Evolutionary conservation across 306 rosid species (phyloP), one percentile per base, ranked within the genome.

Genomic region (Medicago lupulina): DNA sequence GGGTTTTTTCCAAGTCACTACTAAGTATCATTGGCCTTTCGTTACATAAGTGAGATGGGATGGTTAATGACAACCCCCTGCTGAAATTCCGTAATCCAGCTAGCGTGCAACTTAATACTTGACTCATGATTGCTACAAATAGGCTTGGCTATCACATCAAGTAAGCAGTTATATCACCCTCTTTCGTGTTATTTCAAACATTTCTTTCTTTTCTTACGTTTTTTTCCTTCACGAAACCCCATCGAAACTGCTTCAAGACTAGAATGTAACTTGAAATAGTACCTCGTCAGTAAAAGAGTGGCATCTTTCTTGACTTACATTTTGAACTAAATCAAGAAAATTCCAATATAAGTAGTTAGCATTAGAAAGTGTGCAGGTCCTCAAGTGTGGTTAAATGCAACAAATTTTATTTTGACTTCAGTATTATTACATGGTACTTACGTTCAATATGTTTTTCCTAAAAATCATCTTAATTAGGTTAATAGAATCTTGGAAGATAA

Each of bases 1-100:
- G n/a, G n/a, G n/a, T n/a, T 58, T 68, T 67, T 76, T 41, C 23
- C 60, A 39, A n/a, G n/a, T n/a, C n/a, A 39, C 43, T 39, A 9
- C 7, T 7, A 39, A 39, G 43, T 39, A 39, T 51, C 57, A 53
- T 15, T 39, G 49, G 55, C 36, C 18, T 49, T 74, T n/a, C 50
- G 38, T 36, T 40, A 51, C 31, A 67, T 2, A 36, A 41, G 74
- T 76, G 75, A 66, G 62, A 54, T 67, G 46, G 31, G 41, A 76
- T 76, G 66, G 12, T 41, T 65, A 39, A 53, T 1, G 36, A 40
- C 36, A n/a, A 15, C 11, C 9, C 63, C 43, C 2, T 3, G 46
- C 19, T 66, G 38, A 70, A 81, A 18, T 68, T 60, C 54, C 28
- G 61, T 58, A 46, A 62, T 46, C 61, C 40, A 69, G 38, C 23